Evolutionary conservation across 2,329 filamentous ascomycete species (phyloP), one percentile per base, ranked within the genome.

Genomic region (Microdochium nivale): DNA sequence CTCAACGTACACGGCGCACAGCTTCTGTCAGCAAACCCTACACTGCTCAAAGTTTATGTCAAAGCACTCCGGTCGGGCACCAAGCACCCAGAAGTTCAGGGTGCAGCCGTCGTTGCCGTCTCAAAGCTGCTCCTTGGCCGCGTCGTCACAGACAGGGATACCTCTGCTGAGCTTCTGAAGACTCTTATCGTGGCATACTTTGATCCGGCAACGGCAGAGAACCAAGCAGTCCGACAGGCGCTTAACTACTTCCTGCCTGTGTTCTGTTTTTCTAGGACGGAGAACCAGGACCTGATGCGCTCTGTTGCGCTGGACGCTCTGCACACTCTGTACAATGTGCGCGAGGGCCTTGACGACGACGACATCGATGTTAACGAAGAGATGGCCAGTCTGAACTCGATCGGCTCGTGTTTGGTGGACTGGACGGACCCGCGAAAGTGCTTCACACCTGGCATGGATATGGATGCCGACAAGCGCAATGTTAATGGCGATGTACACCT

Each of bases 201-300:
- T 67, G 87, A 95, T 62, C 90, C 92, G 0, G 82, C 87, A 3
- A 94, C 88, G 3, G 79, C 81, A 1, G 77, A 79, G 25, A 96
- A 96, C 63, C 86, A 92, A 58, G 84, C 84, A 9, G 83, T 96
- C 7, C 78, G 90, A 23, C 92, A 97, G 67, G 86, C 88, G 0
- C 76, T 97, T 51, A 90, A 88, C 58, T 97, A 97, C 68, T 96
- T 96, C 76, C 74, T 97, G 33, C 92, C 92, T 0, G 91, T 96
- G 0, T 97, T 95, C 72, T 94, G 89, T 67, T 95, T 92, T 68
- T 91, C 87, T 8, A 80, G 88, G 2, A 68, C 84, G 3, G 86
- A 88, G 56, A 96, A 96, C 62, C 90, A 94, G 56, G 80, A 86
- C 25, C 78, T 90, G 32, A 90, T 97, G 87, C 81, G 83, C 7